Evolutionary conservation across 805 yeast genomes (phyloP), one percentile per base, ranked within the genome.

Genomic region (Hanseniaspora jakobsenii): DNA sequence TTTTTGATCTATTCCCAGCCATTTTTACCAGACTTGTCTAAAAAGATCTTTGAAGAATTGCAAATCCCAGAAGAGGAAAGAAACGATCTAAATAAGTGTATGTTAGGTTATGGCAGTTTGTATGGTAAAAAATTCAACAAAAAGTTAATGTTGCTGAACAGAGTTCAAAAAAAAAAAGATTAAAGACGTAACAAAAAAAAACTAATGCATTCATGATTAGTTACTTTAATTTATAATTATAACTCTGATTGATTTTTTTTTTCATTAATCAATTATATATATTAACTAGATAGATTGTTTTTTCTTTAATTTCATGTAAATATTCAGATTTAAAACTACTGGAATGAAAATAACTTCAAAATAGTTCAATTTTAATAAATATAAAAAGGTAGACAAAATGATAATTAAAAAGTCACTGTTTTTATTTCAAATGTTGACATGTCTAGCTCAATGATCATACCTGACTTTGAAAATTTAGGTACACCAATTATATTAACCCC

Each of bases 1-100:
- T 53, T 70, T 9, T 67, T 84, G 2, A 72, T 85, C 8, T 56
- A 80, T 24, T 62, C 80, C 27, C 72, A 67, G 44, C 81, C 93
- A 2, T 65, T 85, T 24, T 72, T 80, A 36, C 95, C 95, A 0
- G 62, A 61, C 3, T 65, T 81, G 38, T 57, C 89, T 0, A 47
- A 53, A 0, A 59, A 21, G 10, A 13, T 42, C n/a, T 21, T 42
- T 29, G 21, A 34, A 9, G 14, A 23, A 16, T 9, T 42, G 12
- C 14, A 21, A 4, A 26, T 42, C 18, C 29, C 35, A 28, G 30
- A 19, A 13, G 10, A 36, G 1, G 46, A 42, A 29, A 26, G 22
- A 17, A 13, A 16, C n/a, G 30, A 28, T 17, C 8, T 42, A 9
- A 13, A 34, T 2, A 22, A 35, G 4, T 31, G 35, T 22, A 28